These are phyloP conservation scores for Scopulariopsis brevicaulis DNA, from an alignment of 2,329 filamentous ascomycete species.

Conservation along the genomic window DNA sequence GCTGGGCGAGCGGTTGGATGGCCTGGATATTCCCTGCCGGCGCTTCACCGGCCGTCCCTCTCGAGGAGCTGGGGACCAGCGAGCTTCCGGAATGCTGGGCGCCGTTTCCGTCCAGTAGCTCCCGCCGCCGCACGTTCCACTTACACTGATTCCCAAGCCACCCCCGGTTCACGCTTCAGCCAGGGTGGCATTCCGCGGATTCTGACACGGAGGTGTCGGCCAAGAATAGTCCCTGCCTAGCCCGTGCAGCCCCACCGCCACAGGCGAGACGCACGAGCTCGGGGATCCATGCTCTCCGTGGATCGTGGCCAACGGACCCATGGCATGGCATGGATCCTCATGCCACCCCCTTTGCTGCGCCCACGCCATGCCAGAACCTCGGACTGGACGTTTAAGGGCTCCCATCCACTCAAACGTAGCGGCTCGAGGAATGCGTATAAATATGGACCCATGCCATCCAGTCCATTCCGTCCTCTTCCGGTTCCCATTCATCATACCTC, in stretches of 20 bases:
- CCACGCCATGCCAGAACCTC: not conserved
- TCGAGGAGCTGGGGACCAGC: not conserved
- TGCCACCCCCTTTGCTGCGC: not conserved
- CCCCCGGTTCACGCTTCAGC: not conserved
- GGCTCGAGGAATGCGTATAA: not conserved
- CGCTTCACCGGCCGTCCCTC: not conserved
- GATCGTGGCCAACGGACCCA: not conserved
- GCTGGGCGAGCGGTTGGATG: not conserved
- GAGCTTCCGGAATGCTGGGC: not conserved
- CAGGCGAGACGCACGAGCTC: not conserved
- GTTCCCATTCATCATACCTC: constrained; percentile 6
- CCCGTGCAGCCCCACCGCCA: not conserved
- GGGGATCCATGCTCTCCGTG: not conserved
- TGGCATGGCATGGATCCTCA: not conserved
- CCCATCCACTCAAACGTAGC: not conserved
- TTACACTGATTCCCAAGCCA: not conserved
- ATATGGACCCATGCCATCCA: not conserved
- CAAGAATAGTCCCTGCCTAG: not conserved
- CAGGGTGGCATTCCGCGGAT: not conserved
- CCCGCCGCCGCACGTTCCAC: not conserved
- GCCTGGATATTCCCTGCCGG: not conserved
- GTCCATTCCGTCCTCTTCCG: constrained; percentile 1
- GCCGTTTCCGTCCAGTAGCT: not conserved
- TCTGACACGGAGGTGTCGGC: not conserved
- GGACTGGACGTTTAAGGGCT: not conserved